Base-by-base conservation (phyloP, 2,329 filamentous ascomycete genomes). In the Plenodomus biglobosus region DNA sequence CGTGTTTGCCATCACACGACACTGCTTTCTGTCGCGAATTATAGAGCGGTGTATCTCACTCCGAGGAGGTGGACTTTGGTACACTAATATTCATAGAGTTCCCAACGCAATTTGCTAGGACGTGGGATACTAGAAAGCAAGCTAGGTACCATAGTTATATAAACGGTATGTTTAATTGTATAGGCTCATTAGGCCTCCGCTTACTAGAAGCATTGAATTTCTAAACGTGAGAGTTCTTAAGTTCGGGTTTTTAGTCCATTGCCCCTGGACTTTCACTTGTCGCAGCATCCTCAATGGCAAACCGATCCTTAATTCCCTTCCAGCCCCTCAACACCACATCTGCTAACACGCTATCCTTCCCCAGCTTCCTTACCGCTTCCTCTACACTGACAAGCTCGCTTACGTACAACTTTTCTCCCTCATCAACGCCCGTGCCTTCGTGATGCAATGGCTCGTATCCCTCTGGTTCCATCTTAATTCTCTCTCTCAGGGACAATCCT, bases 361-460 rank as follows among this genome's bases (percentile, higher is more conserved):
- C 67, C 39, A 80, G 46, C 55, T 65, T 72, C 55, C 52, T 30
- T 11, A 72, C 55, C 2, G 76, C 78, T 47, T 79, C 76, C 3
- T 73, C 69, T 1, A 79, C 61, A 1, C 68, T 58, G 40, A 79
- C 48, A 36, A 80, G 51, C 40, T 68, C 59, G 41, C 71, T 74
- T 50, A 71, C 55, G 59, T 79, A 80, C 46, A 69, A 56, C 30
- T 58, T 56, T 56, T 80, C 78, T 42, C 77, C 75, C 18, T 70
- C 72, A 58, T 79, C 72, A 0, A 80, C 77, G 1, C 77, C 77
- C 6, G 77, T 80, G 2, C 71, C 72, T 50, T 74, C 69, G 56
- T 79, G 76, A 52, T 73, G 63, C 10, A 70, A 39, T 1, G 77
- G 78, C 61, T 76, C 73, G 50, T 78, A 78, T 4, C 67, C 70